Evolutionary conservation across 108 stramenopile species (phyloP), one percentile per base, ranked within the genome.

Genomic region (Nitzschia sp.): DNA sequence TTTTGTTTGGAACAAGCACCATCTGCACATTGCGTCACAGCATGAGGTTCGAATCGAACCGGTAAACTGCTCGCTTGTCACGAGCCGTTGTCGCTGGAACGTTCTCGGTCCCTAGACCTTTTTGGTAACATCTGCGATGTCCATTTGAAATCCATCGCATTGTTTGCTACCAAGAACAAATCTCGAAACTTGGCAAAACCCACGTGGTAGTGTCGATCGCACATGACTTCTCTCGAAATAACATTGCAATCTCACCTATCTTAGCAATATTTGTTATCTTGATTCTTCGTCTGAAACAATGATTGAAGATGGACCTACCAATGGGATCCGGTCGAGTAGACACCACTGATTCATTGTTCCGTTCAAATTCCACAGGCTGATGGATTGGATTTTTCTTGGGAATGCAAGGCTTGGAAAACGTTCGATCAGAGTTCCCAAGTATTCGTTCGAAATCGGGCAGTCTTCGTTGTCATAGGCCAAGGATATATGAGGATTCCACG

Each of bases 101-200:
- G 38, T 42, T 42, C 38, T 42, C 38, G 38, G 13, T 42, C 6
- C 38, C 38, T 13, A 42, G 6, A 51, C 49, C 4, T 51, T 17
- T 51, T n/a, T n/a, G n/a, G 49, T 51, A 5, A n/a, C 49, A 23
- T 21, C 21, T 17, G 49, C 49, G 49, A 51, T 51, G 49, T 19
- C 49, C 49, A 51, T 51, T 51, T 51, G 49, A 51, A 8, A 51
- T 51, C 13, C 49, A 51, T 51, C 49, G 49, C 49, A 21, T 51
- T 19, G 21, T 51, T 51, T 51, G 49, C 11, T 51, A 51, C 4
- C 49, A 51, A 51, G n/a, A 17, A 6, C 38, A 42, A 13, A 42
- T n/a, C n/a, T n/a, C n/a, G n/a, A n/a, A n/a, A n/a, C n/a, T n/a
- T n/a, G n/a, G n/a, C n/a, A n/a, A n/a, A n/a, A n/a, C 38, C 38